phyloP scores from a whole-genome alignment of 73 alveolate species.

The Paramecium caudatum region DNA sequence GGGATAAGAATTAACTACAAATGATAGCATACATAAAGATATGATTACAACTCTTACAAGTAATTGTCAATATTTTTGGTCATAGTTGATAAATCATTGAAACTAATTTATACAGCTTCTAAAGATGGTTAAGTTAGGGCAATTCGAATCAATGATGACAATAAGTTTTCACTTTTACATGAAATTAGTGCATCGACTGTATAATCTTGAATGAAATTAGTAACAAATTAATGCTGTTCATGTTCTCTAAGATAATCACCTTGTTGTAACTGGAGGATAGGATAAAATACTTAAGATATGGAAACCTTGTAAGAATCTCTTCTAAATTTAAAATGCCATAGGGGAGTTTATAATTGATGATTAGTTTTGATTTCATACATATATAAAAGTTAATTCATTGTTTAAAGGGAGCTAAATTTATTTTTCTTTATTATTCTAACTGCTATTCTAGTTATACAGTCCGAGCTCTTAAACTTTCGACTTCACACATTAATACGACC shows the following conservation, averaged over 20 bases:
- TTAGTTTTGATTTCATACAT: conserved; percentile 12
- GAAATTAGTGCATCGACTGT: conserved; percentile 58
- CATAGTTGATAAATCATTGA: neutral
- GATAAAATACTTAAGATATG: conserved; percentile 44
- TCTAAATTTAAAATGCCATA: conserved; percentile 7
- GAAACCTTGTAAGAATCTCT: conserved; percentile 23
- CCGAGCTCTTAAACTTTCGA: conserved; percentile 14
- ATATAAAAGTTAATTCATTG: conserved; percentile 2
- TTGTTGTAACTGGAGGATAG: conserved; percentile 35
- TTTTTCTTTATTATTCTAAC: conserved; percentile 2
- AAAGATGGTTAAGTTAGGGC: conserved; percentile 50
- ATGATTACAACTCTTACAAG: conserved; percentile 27
- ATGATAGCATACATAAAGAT: conserved; percentile 6
- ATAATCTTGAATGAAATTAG: neutral
- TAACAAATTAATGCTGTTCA: conserved; percentile 29
- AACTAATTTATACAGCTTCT: conserved; percentile 25
- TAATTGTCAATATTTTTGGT: neutral
- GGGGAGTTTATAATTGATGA: conserved; percentile 41
- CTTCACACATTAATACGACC: conserved; percentile 2
- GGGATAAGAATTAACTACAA: neutral
- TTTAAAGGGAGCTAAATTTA: conserved; percentile 23
- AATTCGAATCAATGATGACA: neutral
- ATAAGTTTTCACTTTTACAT: neutral
- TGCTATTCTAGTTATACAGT: neutral
- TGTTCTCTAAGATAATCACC: neutral